Conservation (phyloP, 139 green algal genomes). For the Chlamydomonas sp. region DNA sequence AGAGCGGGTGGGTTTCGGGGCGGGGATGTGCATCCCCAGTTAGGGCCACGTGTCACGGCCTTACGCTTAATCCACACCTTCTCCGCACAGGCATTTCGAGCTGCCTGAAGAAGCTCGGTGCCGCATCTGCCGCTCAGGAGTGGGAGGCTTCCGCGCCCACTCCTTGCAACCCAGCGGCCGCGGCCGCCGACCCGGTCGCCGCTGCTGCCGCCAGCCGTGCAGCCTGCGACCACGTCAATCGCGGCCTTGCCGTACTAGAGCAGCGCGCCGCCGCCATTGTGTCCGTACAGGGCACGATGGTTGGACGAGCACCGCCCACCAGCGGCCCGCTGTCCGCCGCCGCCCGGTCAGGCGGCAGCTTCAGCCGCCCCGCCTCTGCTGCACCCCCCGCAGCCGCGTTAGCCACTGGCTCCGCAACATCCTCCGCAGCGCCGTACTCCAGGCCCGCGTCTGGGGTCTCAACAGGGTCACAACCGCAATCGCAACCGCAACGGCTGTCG, state of each 20-base stretch:
- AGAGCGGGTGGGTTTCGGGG: neutral
- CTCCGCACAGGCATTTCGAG: too few species aligned
- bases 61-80: too few species aligned
- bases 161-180: neutral
- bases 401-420: too few species aligned
- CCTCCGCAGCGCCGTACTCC: too few species aligned
- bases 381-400: neutral
- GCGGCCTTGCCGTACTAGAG: constrained; percentile 46
- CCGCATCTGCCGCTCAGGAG: constrained; percentile 7
- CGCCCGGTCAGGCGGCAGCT: neutral
- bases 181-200: neutral
- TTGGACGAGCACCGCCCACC: neutral
- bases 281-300: constrained; percentile 44
- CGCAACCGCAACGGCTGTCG: too few species aligned
- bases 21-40: constrained; percentile 41
- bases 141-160: constrained; percentile 27
- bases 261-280: constrained; percentile 44
- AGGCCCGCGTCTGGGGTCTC: too few species aligned
- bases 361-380: too few species aligned
- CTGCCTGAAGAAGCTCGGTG: constrained; percentile 23
- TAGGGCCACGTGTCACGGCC: constrained; percentile 41
- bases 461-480: too few species aligned
- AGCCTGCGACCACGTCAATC: constrained; percentile 19
- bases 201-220: neutral
- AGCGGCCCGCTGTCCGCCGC: neutral